Evolutionary conservation across 2,329 filamentous ascomycete genomes (phyloP).

Genomic region (Microcyclospora pomicola): DNA sequence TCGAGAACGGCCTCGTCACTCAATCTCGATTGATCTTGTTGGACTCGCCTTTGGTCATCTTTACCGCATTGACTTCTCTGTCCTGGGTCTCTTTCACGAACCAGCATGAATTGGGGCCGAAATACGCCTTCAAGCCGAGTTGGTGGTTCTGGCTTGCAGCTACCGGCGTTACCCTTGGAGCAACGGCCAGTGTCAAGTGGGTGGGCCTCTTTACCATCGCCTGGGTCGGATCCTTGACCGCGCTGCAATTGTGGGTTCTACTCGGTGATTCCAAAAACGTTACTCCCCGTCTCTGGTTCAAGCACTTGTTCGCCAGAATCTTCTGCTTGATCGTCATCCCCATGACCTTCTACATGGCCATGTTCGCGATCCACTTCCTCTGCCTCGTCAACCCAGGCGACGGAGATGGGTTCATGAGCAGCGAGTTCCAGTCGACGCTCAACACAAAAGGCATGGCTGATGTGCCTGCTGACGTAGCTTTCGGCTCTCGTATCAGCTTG

Average conservation of each 20-base stretch:
- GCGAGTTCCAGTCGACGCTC: constrained; percentile 93
- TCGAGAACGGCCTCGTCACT: constrained; percentile 91
- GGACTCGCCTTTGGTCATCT: constrained; percentile 86
- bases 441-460: constrained; percentile 96
- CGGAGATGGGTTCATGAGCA: constrained; percentile 98
- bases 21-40: constrained; percentile 92
- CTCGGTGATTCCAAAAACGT: constrained; percentile 81
- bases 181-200: constrained; percentile 95
- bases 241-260: constrained; percentile 87
- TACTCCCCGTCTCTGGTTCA: constrained; percentile 69
- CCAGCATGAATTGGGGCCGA: constrained; percentile 84
- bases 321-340: constrained; percentile 91
- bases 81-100: constrained; percentile 90
- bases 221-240: constrained; percentile 85
- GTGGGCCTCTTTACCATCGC: constrained; percentile 97
- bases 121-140: constrained; percentile 69
- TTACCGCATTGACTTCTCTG: constrained; percentile 81
- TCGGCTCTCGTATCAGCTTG: constrained; percentile 73
- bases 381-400: constrained; percentile 91
- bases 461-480: constrained; percentile 79
- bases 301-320: constrained; percentile 80
- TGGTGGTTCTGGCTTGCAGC: constrained; percentile 98
- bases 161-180: constrained; percentile 75
- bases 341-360: constrained; percentile 78
- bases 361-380: constrained; percentile 95